These are phyloP conservation scores for Alliaria petiolata DNA, from an alignment of 345 rosid genomes.

Conservation along the genomic window DNA sequence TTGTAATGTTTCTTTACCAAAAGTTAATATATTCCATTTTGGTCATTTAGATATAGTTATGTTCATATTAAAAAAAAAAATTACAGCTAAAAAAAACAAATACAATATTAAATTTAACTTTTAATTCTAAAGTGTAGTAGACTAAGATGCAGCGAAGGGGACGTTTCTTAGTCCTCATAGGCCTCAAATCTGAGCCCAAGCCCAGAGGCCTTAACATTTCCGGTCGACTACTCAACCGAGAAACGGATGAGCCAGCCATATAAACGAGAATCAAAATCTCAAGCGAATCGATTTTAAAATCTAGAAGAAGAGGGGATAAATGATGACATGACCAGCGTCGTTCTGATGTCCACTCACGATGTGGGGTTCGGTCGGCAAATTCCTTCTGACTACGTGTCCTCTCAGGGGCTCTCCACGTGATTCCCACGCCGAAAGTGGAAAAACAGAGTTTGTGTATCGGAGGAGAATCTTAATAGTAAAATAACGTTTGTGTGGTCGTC, in stretches of 20 bases:
- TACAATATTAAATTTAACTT: no score
- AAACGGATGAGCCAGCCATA: neutral
- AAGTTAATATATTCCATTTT: no score
- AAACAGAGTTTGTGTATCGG: neutral
- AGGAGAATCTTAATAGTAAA: conserved; percentile 20
- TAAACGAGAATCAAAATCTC: neutral
- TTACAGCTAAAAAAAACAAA: no score
- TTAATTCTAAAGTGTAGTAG: no score
- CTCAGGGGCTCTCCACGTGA: conserved; percentile 11
- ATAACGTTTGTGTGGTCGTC: neutral
- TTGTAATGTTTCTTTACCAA: no score
- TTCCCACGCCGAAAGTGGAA: conserved; percentile 31
- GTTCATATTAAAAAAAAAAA: no score
- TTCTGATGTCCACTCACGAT: conserved; percentile 19
- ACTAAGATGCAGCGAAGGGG: neutral
- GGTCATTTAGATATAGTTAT: no score
- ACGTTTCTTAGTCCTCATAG: neutral
- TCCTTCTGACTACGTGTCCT: conserved; percentile 6
- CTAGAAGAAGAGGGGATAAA: conserved; percentile 2
- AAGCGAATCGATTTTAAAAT: neutral
- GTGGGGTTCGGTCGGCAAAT: conserved; percentile 11
- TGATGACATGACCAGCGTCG: conserved; percentile 16
- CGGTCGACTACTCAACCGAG: no score
- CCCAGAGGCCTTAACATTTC: neutral
- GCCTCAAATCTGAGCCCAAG: conserved; percentile 7